Evolutionary conservation across 2,329 filamentous ascomycete genomes (phyloP), one percentile per base, ranked within the genome.

Genomic region (Colletotrichum sp.): DNA sequence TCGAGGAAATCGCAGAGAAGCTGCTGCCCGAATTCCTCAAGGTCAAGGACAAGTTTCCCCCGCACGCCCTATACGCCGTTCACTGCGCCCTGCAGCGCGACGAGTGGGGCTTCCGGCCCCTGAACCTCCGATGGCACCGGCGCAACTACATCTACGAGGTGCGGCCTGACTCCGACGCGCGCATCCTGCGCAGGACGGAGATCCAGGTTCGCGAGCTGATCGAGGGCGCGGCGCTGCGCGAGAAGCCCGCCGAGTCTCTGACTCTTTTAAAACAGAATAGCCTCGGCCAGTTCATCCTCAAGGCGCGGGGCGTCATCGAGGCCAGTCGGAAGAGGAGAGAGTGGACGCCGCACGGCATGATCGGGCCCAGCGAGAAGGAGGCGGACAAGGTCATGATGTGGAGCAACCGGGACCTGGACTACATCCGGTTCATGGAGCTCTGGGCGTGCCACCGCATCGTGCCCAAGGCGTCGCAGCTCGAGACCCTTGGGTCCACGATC

Each of bases 381-480:
- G 59, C 65, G 28, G 77, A 73, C 32, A 60, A 32, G 48, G 28
- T 71, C 36, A 67, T 43, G 24, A 24, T 76, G 0, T 94, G 92
- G 85, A 87, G 85, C 6, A 79, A 84, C 3, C 78, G 84, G 7
- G 92, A 93, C 75, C 81, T 86, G 52, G 86, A 90, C 26, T 88
- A 95, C 64, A 87, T 96, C 66, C 84, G 87, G 2, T 96, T 95
- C 79, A 85, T 97, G 65, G 91, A 95, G 81, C 88, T 92, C 60
- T 96, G 94, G 92, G 87, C 91, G 24, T 78, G 77, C 59, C 72
- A 75, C 34, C 75, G 75, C 64, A 71, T 78, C 28, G 63, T 72
- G 5, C 72, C 75, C 32, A 65, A 71, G 55, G 43, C 77, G 9
- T 78, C 77, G 9, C 72, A 73, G 67, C 68, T 78, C 21, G 77